Base-by-base conservation (phyloP, 805 yeast genomes). In the Tetrapisispora arboricola region DNA sequence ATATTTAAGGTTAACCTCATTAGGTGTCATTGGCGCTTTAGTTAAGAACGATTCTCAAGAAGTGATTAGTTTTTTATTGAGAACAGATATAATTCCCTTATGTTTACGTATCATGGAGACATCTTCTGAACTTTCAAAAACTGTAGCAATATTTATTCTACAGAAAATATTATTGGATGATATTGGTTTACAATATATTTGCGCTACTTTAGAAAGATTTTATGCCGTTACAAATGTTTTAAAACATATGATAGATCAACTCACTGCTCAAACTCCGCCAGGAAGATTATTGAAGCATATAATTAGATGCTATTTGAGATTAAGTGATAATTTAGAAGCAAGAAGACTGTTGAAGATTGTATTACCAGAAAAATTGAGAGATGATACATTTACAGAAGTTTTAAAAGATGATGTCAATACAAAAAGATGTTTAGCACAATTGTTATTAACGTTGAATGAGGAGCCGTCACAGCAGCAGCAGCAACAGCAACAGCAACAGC, bases 21-120 rank as follows among this genome's bases (percentile, higher is more conserved):
- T 90, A 45, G 98, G 98, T 30, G 98, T 90, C 6, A 84, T 90
- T 58, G 98, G 98, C 17, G 97, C 98, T 0, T 68, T 90, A 42
- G 97, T 92, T 20, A 90, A 92, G 54, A 90, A 88, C 60, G 98
- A 90, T 56, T 84, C 95, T 4, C 86, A 95, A 13, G 95, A 90
- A 51, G 97, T 90, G 33, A 88, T 92, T 47, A 84, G 84, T 47
- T 90, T 92, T 56, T 66, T 90, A 54, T 69, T 90, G 34, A 80
- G 95, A n/a, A 92, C 98, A 0, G 98, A 90, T 60, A 90, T 92
- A 51, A 94, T 92, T 26, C 98, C 98, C 5, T 66, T 92, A 42
- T 92, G 98, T 59, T 68, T 90, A 44, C 80, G 92, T 53, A 90
- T 92, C 46, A 90, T 90, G 95, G 97, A 90, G 59, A 78, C 88